Percentiles rank a stretch among this genome's conserved stretches.
Evolutionary conservation across 1,284 basidiomycete species (phyloP).

Genomic region (Moniliophthora roreri): DNA sequence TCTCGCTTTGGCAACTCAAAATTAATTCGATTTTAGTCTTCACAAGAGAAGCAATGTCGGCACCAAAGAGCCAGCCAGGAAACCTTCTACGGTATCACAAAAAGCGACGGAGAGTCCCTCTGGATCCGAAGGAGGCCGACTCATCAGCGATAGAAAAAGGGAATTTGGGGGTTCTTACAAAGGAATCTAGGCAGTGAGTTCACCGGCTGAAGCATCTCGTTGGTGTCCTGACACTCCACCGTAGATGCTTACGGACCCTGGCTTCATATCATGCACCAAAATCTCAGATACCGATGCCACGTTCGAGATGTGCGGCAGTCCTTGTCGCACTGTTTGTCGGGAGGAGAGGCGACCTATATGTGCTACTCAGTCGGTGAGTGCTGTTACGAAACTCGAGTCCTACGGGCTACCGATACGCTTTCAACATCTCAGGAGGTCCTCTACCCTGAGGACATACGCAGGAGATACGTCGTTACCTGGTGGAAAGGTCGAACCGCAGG

Average conservation of each 20-base stretch:
- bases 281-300: slow-evolving; percentile 45
- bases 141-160: not conserved
- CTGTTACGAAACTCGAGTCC: not conserved
- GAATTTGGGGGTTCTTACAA: slow-evolving; percentile 7
- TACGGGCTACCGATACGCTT: not conserved
- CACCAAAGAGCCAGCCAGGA: not conserved
- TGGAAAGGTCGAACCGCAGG: slow-evolving; percentile 72
- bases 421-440: slow-evolving; percentile 54
- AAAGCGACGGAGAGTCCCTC: slow-evolving; percentile 22
- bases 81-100: slow-evolving; percentile 4
- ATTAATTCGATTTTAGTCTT: too few relatives aligned
- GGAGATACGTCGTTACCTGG: slow-evolving; percentile 86
- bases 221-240: not conserved
- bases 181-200: slow-evolving; percentile 5
- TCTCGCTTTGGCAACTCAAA: too few relatives aligned
- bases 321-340: slow-evolving; percentile 82
- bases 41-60: too few relatives aligned
- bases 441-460: slow-evolving; percentile 71
- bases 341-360: slow-evolving; percentile 77
- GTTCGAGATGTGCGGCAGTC: slow-evolving; percentile 65
- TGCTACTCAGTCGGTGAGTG: slow-evolving; percentile 71
- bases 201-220: not conserved
- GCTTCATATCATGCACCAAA: slow-evolving; percentile 51
- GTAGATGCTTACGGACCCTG: slow-evolving; percentile 62
- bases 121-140: not conserved